Evolutionary conservation across 441 rosid species (phyloP), one percentile per base, ranked within the genome.

Genomic region (Croton setiger): DNA sequence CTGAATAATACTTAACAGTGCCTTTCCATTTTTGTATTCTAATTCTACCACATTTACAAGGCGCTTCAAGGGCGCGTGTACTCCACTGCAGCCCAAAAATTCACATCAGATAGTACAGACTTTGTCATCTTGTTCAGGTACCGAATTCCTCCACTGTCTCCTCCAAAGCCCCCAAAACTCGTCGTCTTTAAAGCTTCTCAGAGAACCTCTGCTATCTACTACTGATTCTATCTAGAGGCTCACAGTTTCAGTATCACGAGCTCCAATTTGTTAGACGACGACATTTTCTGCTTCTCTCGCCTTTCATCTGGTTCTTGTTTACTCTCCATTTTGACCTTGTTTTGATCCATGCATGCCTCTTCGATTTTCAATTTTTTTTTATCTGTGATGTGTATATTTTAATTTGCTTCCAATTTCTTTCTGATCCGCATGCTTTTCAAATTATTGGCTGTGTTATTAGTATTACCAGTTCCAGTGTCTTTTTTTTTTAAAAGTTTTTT

Each of bases 381-480:
- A 14, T 14, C 1, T 31, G 17, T 63, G 23, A 23, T 43, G 63
- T 49, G 18, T 35, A 41, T 61, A 6, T 5, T 43, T 43, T 21
- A 20, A 20, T 62, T 45, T 62, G 66, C 1, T 62, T 62, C 14
- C 0, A 12, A 7, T 23, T 9, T 66, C 54, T 55, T 21, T 11
- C 63, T 27, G 71, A 66, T 39, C 63, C 56, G 63, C 63, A 64
- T 63, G 66, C 15, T 14, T 47, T 11, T 31, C 15, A 23, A 13
- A 47, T 23, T 4, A 17, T 39, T 60, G 15, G 10, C 21, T 23
- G 35, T 63, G 17, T 27, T 17, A 64, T 27, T 17, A 10, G 3
- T 17, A 18, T 15, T 48, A 33, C 31, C 8, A 37, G 47, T 60
- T 37, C 6, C 9, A 17, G 15, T 39, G 0, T 36, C 23, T 21